Evolutionary conservation across 495 filamentous ascomycete species (phyloP).

Genomic region (Tricharina praecox): DNA sequence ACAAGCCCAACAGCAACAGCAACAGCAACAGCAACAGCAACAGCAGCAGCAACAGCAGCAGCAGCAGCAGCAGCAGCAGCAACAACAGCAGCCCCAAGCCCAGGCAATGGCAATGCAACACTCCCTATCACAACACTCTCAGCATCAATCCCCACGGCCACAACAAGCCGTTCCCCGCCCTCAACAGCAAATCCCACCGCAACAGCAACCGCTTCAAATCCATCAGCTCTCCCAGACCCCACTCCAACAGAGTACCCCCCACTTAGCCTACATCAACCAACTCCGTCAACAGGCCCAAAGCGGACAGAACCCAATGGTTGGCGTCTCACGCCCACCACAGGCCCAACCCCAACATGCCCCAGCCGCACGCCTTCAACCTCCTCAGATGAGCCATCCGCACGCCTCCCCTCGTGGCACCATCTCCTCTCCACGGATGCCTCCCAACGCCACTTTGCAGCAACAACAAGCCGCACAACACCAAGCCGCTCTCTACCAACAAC

Average conservation of each 20-base stretch:
- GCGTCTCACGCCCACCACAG: conserved; percentile 5
- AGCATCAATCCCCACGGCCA: conserved; percentile 3
- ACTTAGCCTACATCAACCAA: neutral
- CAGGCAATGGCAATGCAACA: conserved; percentile 9
- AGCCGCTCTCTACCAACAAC: no score
- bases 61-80: conserved; percentile 28
- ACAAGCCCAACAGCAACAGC: no score
- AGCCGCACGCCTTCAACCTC: conserved; percentile 9
- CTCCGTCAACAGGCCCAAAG: neutral
- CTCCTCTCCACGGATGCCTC: neutral
- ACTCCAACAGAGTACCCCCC: neutral
- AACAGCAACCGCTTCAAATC: conserved; percentile 9
- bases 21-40: conserved; percentile 22
- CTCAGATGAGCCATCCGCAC: conserved; percentile 8
- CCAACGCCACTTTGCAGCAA: neutral
- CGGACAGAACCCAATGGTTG: no score
- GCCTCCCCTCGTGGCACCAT: conserved; percentile 7
- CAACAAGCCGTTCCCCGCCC: conserved; percentile 2
- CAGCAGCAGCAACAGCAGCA: conserved; percentile 26
- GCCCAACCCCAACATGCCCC: conserved; percentile 8
- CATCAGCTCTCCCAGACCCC: conserved; percentile 4
- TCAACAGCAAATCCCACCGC: conserved; percentile 5
- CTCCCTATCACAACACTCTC: conserved; percentile 6
- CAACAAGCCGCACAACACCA: neutral
- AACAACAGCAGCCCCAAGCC: conserved; percentile 4